Evolutionary conservation across 306 rosid genomes (phyloP), one percentile per base, ranked within the genome.

Genomic region (Parietaria judaica): DNA sequence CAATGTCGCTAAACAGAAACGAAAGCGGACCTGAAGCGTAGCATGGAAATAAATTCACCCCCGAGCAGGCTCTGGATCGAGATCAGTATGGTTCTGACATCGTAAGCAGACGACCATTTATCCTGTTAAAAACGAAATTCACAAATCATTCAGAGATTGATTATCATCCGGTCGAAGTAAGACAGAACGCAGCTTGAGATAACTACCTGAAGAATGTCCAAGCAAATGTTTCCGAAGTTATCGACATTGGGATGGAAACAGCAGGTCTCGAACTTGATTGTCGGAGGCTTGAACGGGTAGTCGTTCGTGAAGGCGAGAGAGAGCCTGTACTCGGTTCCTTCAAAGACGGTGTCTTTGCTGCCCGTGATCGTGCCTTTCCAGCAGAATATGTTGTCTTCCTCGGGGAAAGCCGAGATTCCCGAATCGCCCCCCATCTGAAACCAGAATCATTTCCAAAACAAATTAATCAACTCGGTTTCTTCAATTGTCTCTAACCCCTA

Each of bases 341-440:
- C 91, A 47, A 84, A 94, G 61, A 88, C 99, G 0, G 95, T 88
- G 7, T 88, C 97, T 74, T 88, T 81, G 86, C 97, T 94, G 78
- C 99, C 99, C 1, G 67, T 66, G 36, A 94, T 94, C 50, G 97
- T 94, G 61, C 99, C 97, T 83, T 89, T 94, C 99, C 97, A 94
- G 66, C 86, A 82, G 63, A 94, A 79, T 46, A 88, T 88, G 80
- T 94, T 94, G 69, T 94, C 97, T 76, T 86, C 99, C 56, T 86
- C 99, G 12, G 99, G 99, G 49, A 94, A 94, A 0, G 88, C 99
- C 50, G 99, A 94, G 63, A 94, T 75, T 43, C 95, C 95, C 14
- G 91, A 71, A 61, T 88, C 97, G 38, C 95, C 99, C 57, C 97
- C 78, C 97, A 91, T 91, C 97, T 91, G 45, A 7, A 72, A 68